Conservation (phyloP, 345 rosid genomes). For the Eucalyptus sp. region DNA sequence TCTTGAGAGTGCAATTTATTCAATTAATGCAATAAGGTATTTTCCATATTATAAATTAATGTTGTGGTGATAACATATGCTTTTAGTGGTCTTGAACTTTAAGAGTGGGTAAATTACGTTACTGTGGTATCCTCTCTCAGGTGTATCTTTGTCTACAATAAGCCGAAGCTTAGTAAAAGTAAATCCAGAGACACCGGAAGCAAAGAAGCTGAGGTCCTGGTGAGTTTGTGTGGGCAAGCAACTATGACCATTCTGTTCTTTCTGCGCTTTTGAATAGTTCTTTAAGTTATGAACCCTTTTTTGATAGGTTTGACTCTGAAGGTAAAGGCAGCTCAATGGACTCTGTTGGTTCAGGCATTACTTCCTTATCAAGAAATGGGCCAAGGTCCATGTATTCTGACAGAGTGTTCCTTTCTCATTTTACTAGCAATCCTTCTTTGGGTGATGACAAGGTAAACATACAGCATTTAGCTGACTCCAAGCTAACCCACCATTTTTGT, state of each 20-base stretch:
- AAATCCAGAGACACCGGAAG: conserved; percentile 64
- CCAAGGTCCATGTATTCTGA: conserved; percentile 65
- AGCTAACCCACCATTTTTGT: neutral
- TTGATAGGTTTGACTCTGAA: conserved; percentile 71
- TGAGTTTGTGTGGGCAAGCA: neutral
- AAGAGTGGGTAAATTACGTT: neutral
- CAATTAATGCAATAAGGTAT: neutral
- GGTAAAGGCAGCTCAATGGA: conserved; percentile 76
- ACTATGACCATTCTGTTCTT: neutral
- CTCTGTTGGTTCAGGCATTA: conserved; percentile 51
- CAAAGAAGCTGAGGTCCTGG: conserved; percentile 68
- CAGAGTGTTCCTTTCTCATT: conserved; percentile 43
- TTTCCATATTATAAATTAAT: neutral
- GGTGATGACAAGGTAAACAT: conserved; percentile 69
- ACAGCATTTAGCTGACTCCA: neutral
- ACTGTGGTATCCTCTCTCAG: conserved; percentile 16
- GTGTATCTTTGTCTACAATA: conserved; percentile 69
- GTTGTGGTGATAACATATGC: neutral
- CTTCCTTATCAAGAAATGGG: conserved; percentile 45
- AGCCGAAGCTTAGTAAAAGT: conserved; percentile 50
- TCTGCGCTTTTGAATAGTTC: neutral
- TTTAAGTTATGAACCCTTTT: neutral
- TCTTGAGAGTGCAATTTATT: neutral
- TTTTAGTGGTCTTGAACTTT: neutral
- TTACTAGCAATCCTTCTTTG: conserved; percentile 49